Percentiles rank a stretch among this genome's conserved stretches.
These are phyloP conservation scores for Arabidopsis suecica DNA, from an alignment of 345 rosid genomes.

Conservation along the genomic window DNA sequence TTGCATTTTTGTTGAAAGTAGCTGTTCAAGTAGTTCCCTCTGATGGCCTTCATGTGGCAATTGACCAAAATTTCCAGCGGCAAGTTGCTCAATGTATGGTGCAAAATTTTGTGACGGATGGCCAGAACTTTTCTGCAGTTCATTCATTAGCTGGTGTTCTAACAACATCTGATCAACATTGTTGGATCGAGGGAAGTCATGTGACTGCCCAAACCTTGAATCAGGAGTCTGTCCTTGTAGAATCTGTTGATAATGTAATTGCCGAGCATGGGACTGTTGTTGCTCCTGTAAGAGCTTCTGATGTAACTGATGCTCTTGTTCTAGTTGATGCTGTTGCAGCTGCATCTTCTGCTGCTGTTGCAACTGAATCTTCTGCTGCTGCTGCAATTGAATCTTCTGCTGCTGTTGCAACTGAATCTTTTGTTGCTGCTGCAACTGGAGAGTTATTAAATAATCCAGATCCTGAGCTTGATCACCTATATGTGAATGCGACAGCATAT, in stretches of 20 bases:
- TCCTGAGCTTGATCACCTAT: slow-evolving; percentile 42
- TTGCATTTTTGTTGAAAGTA: slow-evolving; percentile 44
- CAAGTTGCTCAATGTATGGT: slow-evolving; percentile 61
- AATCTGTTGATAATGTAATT: slow-evolving; percentile 68
- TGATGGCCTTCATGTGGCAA: slow-evolving; percentile 58
- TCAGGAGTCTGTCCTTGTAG: slow-evolving; percentile 62
- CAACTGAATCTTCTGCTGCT: slow-evolving; percentile 47
- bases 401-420: slow-evolving; percentile 49
- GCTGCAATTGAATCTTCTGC: slow-evolving; percentile 38
- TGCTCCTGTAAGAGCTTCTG: slow-evolving; percentile 47
- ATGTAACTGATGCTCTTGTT: slow-evolving; percentile 50
- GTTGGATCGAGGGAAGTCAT: slow-evolving; percentile 34
- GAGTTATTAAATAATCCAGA: slow-evolving; percentile 49
- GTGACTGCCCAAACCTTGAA: slow-evolving; percentile 61
- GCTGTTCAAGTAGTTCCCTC: slow-evolving; percentile 61
- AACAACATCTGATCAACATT: slow-evolving; percentile 44
- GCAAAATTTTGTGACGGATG: slow-evolving; percentile 53
- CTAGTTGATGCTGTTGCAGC: slow-evolving; percentile 46
- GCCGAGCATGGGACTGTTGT: slow-evolving; percentile 62
- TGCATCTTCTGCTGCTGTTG: slow-evolving; percentile 48
- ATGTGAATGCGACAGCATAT: slow-evolving; percentile 41
- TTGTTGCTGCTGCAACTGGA: slow-evolving; percentile 51
- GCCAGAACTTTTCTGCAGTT: slow-evolving; percentile 51
- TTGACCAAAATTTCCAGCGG: slow-evolving; percentile 63
- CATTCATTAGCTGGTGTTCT: slow-evolving; percentile 46